phyloP scores from a whole-genome alignment of 305 asterid species.

The Fraxinus greggii region DNA sequence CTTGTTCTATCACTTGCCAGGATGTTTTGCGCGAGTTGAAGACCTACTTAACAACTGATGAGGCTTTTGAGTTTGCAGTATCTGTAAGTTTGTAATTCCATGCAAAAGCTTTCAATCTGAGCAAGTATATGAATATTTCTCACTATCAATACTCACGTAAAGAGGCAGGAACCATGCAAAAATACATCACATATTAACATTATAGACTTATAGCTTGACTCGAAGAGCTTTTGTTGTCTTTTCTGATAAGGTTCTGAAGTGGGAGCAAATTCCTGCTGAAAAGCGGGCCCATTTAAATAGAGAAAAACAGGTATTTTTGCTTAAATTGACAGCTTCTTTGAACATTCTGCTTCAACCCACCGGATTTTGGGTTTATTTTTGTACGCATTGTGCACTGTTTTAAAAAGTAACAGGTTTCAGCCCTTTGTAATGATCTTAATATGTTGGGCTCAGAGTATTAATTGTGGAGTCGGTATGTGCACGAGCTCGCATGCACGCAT shows the following conservation, averaged over 20 bases:
- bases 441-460: not conserved
- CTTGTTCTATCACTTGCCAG: constrained; percentile 41
- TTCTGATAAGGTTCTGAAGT: constrained; percentile 56
- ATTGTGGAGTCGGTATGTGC: not conserved
- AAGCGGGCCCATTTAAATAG: constrained; percentile 84
- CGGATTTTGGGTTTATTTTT: not conserved
- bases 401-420: not conserved
- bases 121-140: not conserved
- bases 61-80: constrained; percentile 72
- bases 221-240: constrained; percentile 22
- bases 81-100: constrained; percentile 53
- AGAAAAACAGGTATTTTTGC: constrained; percentile 73
- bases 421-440: not conserved
- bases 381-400: not conserved
- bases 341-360: constrained; percentile 7
- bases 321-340: constrained; percentile 6
- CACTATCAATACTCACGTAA: not conserved
- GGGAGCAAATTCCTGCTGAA: constrained; percentile 90
- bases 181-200: not conserved
- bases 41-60: constrained; percentile 64
- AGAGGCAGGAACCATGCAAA: not conserved
- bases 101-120: constrained; percentile 18
- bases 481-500: not conserved
- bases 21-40: constrained; percentile 76
- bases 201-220: constrained; percentile 2